Evolutionary conservation across 495 filamentous ascomycete genomes (phyloP).

Genomic region (Polyplosphaeria fusca): DNA sequence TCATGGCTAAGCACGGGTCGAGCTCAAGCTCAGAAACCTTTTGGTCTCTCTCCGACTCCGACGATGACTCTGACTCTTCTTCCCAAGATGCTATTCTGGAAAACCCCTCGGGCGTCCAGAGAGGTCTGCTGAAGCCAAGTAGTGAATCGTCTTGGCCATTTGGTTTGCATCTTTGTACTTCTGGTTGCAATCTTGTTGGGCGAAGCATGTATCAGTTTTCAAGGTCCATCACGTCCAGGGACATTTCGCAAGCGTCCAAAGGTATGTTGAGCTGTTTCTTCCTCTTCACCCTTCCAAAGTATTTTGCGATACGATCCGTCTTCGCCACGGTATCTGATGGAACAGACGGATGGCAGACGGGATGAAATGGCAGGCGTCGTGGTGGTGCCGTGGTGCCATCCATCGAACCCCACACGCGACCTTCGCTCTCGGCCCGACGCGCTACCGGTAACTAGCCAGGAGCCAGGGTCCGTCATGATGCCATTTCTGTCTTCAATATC

Average conservation of each 20-base stretch:
- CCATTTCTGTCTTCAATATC: not conserved
- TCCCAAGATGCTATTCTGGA: too few relatives aligned
- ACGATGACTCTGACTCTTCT: conserved; percentile 1
- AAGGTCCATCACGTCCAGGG: conserved; percentile 19
- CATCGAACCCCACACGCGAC: conserved; percentile 2
- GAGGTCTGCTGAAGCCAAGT: too few relatives aligned
- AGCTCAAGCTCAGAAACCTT: not conserved
- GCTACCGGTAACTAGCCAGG: conserved; percentile 26
- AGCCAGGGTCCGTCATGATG: conserved; percentile 11
- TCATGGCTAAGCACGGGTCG: not conserved
- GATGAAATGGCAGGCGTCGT: too few relatives aligned
- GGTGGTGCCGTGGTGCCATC: too few relatives aligned
- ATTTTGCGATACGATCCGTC: too few relatives aligned
- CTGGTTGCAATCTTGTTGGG: too few relatives aligned
- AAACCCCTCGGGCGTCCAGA: too few relatives aligned
- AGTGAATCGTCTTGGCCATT: too few relatives aligned
- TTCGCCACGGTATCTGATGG: too few relatives aligned
- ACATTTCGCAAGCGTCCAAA: conserved; percentile 3
- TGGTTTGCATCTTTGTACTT: too few relatives aligned
- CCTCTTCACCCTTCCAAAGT: too few relatives aligned
- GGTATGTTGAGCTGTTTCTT: conserved; percentile 14
- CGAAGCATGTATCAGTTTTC: conserved; percentile 22
- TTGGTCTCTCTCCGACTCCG: not conserved
- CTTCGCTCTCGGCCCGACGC: not conserved
- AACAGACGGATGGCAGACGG: too few relatives aligned